Evolutionary conservation across 108 stramenopile species (phyloP).

Genomic region (Schizochytrium sp.): DNA sequence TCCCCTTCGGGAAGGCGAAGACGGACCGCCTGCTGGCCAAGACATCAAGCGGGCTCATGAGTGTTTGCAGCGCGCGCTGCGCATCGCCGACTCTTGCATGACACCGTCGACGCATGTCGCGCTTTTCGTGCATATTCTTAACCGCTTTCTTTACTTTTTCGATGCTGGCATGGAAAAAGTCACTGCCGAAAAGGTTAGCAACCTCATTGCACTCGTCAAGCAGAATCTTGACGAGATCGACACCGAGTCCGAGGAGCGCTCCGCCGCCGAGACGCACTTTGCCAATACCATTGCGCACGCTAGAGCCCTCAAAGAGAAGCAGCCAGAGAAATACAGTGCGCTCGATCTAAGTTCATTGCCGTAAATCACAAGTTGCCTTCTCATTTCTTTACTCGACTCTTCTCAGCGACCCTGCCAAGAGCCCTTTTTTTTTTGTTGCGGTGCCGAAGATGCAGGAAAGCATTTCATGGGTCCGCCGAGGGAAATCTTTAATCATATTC

Average conservation of each 20-base stretch:
- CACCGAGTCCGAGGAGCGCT: slow-evolving; percentile 16
- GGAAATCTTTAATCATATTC: neutral
- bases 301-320: neutral
- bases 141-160: slow-evolving; percentile 87
- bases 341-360: neutral
- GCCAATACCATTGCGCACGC: slow-evolving; percentile 42
- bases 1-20: neutral
- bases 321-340: neutral
- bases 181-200: slow-evolving; percentile 64
- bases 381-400: neutral
- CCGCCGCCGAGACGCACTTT: slow-evolving; percentile 37
- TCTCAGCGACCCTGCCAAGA: neutral
- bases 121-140: slow-evolving; percentile 88
- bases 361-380: neutral
- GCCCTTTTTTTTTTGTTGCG: neutral
- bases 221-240: slow-evolving; percentile 68
- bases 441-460: neutral
- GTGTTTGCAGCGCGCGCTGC: slow-evolving; percentile 78
- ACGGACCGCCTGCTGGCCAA: slow-evolving; percentile 35
- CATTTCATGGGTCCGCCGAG: neutral
- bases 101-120: slow-evolving; percentile 56
- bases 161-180: slow-evolving; percentile 75
- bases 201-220: slow-evolving; percentile 80
- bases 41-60: slow-evolving; percentile 86
- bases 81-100: slow-evolving; percentile 75